These are phyloP conservation scores for Alternaria gansuensis DNA, from an alignment of 2,329 filamentous ascomycete genomes.

Conservation along the genomic window DNA sequence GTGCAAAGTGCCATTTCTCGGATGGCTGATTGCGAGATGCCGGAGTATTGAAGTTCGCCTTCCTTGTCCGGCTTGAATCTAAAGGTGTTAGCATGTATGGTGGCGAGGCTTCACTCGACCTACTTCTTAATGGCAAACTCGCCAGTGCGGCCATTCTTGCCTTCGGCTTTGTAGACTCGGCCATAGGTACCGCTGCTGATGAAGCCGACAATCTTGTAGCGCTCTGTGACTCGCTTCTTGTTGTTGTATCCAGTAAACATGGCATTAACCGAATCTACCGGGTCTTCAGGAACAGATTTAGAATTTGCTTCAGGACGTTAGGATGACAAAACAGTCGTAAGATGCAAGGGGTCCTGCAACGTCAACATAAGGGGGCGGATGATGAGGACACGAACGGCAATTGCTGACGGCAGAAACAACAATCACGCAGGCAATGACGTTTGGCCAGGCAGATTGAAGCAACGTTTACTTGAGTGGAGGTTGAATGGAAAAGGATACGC, in stretches of 20 bases:
- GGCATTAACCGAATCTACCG: slow-evolving; percentile 41
- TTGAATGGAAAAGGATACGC: slow-evolving; percentile 9
- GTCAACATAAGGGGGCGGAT: slow-evolving; percentile 1
- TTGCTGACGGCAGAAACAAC: slow-evolving; percentile 21
- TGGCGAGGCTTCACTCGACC: slow-evolving; percentile 31
- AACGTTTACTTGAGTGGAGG: slow-evolving; percentile 11
- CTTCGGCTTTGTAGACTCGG: slow-evolving; percentile 92
- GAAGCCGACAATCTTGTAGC: slow-evolving; percentile 96
- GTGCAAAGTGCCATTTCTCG: slow-evolving; percentile 98
- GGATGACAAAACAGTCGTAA: slow-evolving; percentile 3
- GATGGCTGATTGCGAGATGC: slow-evolving; percentile 95
- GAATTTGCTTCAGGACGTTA: slow-evolving; percentile 4
- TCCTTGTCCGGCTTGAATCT: slow-evolving; percentile 97
- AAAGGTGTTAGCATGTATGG: slow-evolving; percentile 25
- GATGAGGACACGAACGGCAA: slow-evolving; percentile 19
- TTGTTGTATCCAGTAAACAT: slow-evolving; percentile 64
- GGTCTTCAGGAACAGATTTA: slow-evolving; percentile 30
- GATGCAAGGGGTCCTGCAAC: slow-evolving; percentile 11
- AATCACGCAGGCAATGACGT: slow-evolving; percentile 31
- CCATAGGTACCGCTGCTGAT: slow-evolving; percentile 98
- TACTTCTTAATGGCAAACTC: slow-evolving; percentile 99
- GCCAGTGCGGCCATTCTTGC: slow-evolving; percentile 74
- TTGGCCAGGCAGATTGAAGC: slow-evolving; percentile 14
- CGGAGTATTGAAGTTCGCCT: slow-evolving; percentile 95
- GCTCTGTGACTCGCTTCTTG: slow-evolving; percentile 89